A percentile compares a stretch with the other conserved stretches of the same genome.
Evolutionary conservation across 2,329 filamentous ascomycete genomes (phyloP).

Genomic region (Neodidymelliopsis sp.): DNA sequence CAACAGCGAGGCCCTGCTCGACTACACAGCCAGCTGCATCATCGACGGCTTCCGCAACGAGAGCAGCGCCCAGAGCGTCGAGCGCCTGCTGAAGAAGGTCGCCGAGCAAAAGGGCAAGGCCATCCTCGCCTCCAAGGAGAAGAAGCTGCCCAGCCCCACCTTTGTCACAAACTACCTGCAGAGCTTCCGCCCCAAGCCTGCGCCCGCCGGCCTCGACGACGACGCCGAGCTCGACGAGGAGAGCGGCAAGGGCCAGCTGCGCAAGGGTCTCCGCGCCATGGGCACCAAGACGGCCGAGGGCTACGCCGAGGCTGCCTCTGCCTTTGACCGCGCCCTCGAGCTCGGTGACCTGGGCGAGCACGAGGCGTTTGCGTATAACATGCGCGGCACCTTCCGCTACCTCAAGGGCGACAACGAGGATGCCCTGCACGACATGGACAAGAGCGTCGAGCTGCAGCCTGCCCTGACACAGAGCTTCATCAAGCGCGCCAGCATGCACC

Average conservation of each 20-base stretch:
- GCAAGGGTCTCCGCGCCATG: constrained; percentile 81
- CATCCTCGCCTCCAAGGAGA: constrained; percentile 80
- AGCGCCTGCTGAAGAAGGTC: constrained; percentile 94
- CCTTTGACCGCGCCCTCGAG: constrained; percentile 89
- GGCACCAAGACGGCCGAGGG: constrained; percentile 87
- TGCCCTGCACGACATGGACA: constrained; percentile 85
- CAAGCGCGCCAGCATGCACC: constrained; percentile 97
- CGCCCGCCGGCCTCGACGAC: constrained; percentile 84
- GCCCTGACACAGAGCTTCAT: constrained; percentile 95
- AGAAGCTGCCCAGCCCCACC: constrained; percentile 91
- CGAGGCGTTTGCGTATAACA: constrained; percentile 93
- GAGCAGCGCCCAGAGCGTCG: constrained; percentile 84
- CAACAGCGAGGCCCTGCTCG: constrained; percentile 92
- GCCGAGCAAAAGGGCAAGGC: constrained; percentile 92
- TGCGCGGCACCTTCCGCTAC: constrained; percentile 95
- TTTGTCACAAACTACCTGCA: constrained; percentile 99
- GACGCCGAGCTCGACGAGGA: constrained; percentile 77
- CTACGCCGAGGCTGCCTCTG: constrained; percentile 84
- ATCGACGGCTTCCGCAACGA: constrained; percentile 98
- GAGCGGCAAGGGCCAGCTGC: constrained; percentile 84
- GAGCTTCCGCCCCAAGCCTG: constrained; percentile 87
- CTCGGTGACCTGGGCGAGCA: constrained; percentile 79
- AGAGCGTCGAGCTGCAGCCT: constrained; percentile 90
- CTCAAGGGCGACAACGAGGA: constrained; percentile 85
- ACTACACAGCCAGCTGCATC: constrained; percentile 99